phyloP scores from a whole-genome alignment of 805 yeast species.

The Nakazawaea siamensis region DNA sequence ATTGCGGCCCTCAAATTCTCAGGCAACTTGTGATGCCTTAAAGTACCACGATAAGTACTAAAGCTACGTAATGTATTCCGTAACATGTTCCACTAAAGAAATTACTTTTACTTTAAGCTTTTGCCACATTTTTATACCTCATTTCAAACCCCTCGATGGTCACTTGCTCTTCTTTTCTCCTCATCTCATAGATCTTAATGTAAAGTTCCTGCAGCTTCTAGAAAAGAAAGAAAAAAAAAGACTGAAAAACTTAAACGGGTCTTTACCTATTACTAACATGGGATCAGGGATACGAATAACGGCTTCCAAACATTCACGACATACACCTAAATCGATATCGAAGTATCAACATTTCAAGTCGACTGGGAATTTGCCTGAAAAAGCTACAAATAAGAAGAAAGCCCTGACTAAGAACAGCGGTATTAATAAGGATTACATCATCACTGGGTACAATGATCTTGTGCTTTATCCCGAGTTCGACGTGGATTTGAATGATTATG shows the following conservation, averaged over 20 bases:
- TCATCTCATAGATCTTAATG: not conserved
- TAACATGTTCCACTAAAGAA: too few species aligned
- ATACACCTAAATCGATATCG: conserved; percentile 9
- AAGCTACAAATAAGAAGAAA: not conserved
- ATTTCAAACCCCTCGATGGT: too few species aligned
- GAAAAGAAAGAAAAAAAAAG: not conserved
- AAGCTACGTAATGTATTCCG: too few species aligned
- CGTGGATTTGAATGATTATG: not conserved
- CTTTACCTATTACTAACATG: too few species aligned
- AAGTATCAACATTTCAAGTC: conserved; percentile 6
- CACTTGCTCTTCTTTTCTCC: not conserved
- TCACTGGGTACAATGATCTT: conserved; percentile 7
- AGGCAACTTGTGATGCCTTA: conserved; percentile 6
- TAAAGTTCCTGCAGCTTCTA: too few species aligned
- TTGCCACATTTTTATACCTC: too few species aligned
- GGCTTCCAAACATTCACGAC: conserved; percentile 7
- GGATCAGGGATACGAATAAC: conserved; percentile 6
- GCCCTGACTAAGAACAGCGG: not conserved
- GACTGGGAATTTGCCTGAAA: conserved; percentile 2
- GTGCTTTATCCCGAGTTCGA: conserved; percentile 3
- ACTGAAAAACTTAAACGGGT: not conserved
- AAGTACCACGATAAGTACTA: too few species aligned
- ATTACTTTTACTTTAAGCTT: too few species aligned
- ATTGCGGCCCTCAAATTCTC: conserved; percentile 3
- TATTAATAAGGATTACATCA: not conserved